Evolutionary conservation across 73 alveolate genomes (phyloP), one percentile per base, ranked within the genome.

Genomic region (Uronychia binucleata): DNA sequence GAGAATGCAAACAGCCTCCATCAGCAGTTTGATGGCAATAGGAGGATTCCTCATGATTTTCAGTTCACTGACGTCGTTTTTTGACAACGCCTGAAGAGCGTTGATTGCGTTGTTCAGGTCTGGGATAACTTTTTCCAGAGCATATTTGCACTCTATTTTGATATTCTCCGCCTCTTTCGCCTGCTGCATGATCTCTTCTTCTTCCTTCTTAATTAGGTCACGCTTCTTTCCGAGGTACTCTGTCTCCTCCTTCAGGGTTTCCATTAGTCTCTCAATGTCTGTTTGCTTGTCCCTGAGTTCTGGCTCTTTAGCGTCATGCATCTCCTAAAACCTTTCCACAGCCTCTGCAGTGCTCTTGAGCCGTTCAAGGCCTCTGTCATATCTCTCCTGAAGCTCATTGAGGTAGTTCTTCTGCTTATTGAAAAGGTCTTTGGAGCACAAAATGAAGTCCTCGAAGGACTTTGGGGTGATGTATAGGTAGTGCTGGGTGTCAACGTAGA

Each of bases 41-140:
- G 99, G 98, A 58, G 99, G 99, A 35, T 95, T 95, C 87, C 84
- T 91, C 78, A 94, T 90, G 75, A 98, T 82, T 85, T 98, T 94
- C 83, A 97, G 89, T 92, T 95, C 98, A 83, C 91, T 92, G 78
- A 97, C 87, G 81, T 97, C 99, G 26, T 87, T 84, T 59, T 95
- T 92, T 75, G 93, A 90, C 26, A 97, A 86, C 33, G 96, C 96
- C 77, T 93, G 90, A 13, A 97, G 92, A 26, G 98, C 97, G 77
- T 90, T 91, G 14, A 96, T 89, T 0, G 99, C 99, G 60, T 87
- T 94, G 77, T 84, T 95, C 28, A 97, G 88, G 59, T 91, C 85
- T 0, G 99, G 99, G 81, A 92, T 93, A 33, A 98, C 99, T 78
- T 92, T 95, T 31, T 92, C 93, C 76, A 96, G 77, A 34, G 92